A percentile compares a stretch with the other conserved stretches of the same genome.
Conservation (phyloP, 2,329 filamentous ascomycete species). For the Chrysosporium keratinophilum region DNA sequence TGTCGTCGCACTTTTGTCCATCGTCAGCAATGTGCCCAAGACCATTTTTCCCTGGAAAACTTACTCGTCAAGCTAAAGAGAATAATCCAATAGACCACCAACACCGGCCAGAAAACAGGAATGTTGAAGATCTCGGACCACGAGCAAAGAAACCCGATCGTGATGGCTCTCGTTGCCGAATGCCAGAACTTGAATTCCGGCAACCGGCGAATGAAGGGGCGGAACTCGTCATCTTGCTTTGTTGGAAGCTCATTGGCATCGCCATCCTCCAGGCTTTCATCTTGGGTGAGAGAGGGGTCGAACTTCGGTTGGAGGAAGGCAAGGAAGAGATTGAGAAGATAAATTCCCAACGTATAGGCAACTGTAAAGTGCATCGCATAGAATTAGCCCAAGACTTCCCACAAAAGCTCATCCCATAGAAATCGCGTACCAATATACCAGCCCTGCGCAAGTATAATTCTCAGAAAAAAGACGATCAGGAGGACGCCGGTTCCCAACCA, state of each 20-base stretch:
- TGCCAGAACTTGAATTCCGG: conserved; percentile 99
- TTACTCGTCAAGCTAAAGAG: conserved; percentile 88
- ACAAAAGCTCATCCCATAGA: not conserved
- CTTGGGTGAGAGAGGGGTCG: conserved; percentile 88
- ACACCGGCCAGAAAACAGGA: conserved; percentile 96
- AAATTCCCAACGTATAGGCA: conserved; percentile 94
- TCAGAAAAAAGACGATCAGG: conserved; percentile 71
- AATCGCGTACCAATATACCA: conserved; percentile 82
- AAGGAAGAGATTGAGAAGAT: conserved; percentile 97
- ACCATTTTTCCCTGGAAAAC: conserved; percentile 25
- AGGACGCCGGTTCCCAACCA: conserved; percentile 74
- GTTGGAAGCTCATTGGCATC: conserved; percentile 62
- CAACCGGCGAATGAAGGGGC: conserved; percentile 87
- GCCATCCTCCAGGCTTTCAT: conserved; percentile 94
- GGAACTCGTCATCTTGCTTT: conserved; percentile 94
- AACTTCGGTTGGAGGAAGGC: conserved; percentile 98
- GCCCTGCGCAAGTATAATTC: conserved; percentile 85
- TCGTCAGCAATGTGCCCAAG: not conserved
- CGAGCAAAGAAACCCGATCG: conserved; percentile 73
- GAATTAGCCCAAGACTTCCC: not conserved
- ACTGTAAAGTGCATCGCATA: conserved; percentile 48
- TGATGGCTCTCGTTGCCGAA: conserved; percentile 76
- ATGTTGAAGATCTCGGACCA: conserved; percentile 95
- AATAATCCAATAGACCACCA: conserved; percentile 98
- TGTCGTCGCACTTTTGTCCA: conserved; percentile 73